These are phyloP conservation scores for Rhododendron griersonianum DNA, from an alignment of 148 eudicot genomes.

Conservation along the genomic window DNA sequence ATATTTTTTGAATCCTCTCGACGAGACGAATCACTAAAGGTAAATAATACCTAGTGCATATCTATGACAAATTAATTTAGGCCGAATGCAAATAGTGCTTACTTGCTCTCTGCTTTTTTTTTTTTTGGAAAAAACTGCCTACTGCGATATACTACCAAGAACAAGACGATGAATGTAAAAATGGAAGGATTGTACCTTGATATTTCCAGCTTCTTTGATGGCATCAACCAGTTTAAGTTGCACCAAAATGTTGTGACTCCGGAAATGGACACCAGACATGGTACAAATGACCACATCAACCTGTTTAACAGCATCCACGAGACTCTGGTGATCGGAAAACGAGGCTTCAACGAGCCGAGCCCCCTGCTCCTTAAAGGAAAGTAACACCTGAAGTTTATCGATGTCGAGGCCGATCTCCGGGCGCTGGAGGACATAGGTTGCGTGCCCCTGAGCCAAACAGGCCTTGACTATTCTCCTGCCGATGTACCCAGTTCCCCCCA, in stretches of 20 bases:
- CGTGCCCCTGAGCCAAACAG: slow-evolving; percentile 42
- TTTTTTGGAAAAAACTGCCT: too few species aligned
- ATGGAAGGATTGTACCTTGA: slow-evolving; percentile 41
- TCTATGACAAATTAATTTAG: too few species aligned
- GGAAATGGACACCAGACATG: slow-evolving; percentile 65
- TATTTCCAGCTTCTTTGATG: slow-evolving; percentile 81
- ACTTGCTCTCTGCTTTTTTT: too few species aligned
- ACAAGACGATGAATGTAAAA: not conserved
- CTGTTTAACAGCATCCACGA: slow-evolving; percentile 63
- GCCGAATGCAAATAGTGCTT: too few species aligned
- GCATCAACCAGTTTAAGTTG: slow-evolving; percentile 85
- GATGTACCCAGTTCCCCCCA: slow-evolving; percentile 57
- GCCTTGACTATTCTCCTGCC: slow-evolving; percentile 51
- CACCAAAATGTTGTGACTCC: slow-evolving; percentile 57
- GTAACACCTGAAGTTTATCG: slow-evolving; percentile 37
- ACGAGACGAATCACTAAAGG: too few species aligned
- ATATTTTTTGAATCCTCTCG: too few species aligned
- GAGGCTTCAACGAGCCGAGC: slow-evolving; percentile 36
- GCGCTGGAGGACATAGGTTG: slow-evolving; percentile 36
- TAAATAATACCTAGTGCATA: too few species aligned
- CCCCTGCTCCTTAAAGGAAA: slow-evolving; percentile 35
- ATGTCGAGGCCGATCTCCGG: slow-evolving; percentile 39
- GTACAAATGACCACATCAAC: slow-evolving; percentile 75
- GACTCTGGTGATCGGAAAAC: slow-evolving; percentile 66
- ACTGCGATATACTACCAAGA: not conserved